Base-by-base conservation (phyloP, 495 filamentous ascomycete genomes). In the Aspergillus diversus region DNA sequence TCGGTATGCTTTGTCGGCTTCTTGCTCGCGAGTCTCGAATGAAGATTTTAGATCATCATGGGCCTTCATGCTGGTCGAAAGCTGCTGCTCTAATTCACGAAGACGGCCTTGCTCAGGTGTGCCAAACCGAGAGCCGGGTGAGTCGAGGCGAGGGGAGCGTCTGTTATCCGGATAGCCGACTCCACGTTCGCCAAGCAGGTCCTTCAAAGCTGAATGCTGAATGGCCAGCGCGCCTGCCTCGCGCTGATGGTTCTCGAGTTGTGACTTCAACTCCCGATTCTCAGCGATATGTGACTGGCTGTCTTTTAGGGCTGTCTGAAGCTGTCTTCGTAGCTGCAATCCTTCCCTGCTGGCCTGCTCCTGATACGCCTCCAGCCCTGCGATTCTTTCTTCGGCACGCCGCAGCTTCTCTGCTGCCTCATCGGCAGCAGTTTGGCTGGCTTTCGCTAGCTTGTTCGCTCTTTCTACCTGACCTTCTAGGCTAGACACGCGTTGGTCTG, bases 341-440 rank as follows among this genome's bases (percentile, higher is more conserved):
- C 92, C 90, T 74, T 99, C 95, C 37, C 95, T 83, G 72, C 93
- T 97, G 5, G 93, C 87, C 77, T 99, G 95, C 69, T 97, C 94
- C 77, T 99, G 95, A 72, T 97, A 97, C 3, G 91, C 91, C 75
- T 99, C 95, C 5, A 99, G 83, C 4, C 94, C 93, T 15, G 95
- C 96, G 71, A 99, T 97, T 7, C 96, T 86, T 73, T 96, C 96
- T 75, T 98, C 96, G 7, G 95, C 95, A 55, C 91, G 87, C 9
- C 93, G 89, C 37, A 99, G 83, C 73, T 92, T 97, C 66, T 97
- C 92, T 3, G 90, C 87, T 2, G 93, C 92, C 17, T 83, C 76
- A 72, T 99, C 92, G n/a, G 94, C 95, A 55, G 95, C 93, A 43
- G 87, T 81, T 73, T 96, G 93, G 68, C 95, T 97, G 64, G 91